Percentiles rank a stretch among this genome's conserved stretches.
Conservation (phyloP, 208 protist genomes). For the Leishmania turanica region DNA sequence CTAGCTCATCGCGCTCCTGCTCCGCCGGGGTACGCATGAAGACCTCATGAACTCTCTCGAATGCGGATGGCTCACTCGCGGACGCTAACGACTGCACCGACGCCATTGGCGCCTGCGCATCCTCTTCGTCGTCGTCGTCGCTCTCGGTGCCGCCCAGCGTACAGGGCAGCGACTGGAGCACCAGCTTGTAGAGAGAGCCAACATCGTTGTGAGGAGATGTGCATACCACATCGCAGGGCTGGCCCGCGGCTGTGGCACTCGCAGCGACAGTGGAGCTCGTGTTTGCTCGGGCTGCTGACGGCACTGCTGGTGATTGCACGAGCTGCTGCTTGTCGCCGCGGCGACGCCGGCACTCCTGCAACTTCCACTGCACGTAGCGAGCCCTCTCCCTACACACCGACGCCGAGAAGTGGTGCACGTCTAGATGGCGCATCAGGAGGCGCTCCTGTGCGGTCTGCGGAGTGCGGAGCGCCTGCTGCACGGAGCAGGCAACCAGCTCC, state of each 20-base stretch:
- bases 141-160: conserved; percentile 30
- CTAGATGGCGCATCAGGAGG: conserved; percentile 47
- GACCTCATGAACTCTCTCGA: conserved; percentile 39
- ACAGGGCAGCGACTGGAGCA: conserved; percentile 58
- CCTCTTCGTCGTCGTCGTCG: conserved; percentile 37
- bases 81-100: background rate
- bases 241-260: background rate
- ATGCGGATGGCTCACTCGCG: background rate
- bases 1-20: conserved; percentile 38
- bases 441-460: conserved; percentile 65
- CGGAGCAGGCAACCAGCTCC: conserved; percentile 56
- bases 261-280: background rate
- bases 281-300: background rate
- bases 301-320: background rate
- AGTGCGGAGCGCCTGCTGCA: conserved; percentile 51
- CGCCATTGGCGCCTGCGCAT: conserved; percentile 1
- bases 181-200: conserved; percentile 49
- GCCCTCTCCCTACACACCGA: conserved; percentile 66
- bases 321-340: background rate
- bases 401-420: conserved; percentile 55
- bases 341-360: conserved; percentile 14
- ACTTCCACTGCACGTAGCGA: conserved; percentile 64
- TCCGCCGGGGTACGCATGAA: conserved; percentile 55
- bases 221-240: conserved; percentile 60
- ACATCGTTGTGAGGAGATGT: conserved; percentile 54